These are phyloP conservation scores for Kalmanozyma brasiliensis DNA, from an alignment of 1,284 basidiomycete species.

Conservation along the genomic window DNA sequence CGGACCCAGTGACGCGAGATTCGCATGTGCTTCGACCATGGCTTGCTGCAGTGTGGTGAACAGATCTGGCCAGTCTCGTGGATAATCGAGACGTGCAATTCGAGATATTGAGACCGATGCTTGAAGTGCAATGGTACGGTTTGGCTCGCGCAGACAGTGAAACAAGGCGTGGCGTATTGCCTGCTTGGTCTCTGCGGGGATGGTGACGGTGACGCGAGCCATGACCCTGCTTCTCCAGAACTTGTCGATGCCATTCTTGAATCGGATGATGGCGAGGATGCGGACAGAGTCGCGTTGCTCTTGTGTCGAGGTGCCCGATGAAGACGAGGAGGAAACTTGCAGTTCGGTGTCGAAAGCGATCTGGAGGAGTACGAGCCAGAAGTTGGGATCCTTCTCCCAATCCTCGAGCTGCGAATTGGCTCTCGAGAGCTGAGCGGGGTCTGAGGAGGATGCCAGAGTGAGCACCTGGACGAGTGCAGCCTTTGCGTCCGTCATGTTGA, in stretches of 20 bases:
- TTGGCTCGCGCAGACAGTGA: constrained; percentile 56
- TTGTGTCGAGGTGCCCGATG: constrained; percentile 10
- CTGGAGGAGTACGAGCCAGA: constrained; percentile 58
- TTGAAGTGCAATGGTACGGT: constrained; percentile 60
- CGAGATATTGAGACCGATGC: constrained; percentile 59
- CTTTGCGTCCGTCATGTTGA: constrained; percentile 31
- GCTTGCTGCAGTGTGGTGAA: constrained; percentile 54
- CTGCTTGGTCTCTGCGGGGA: constrained; percentile 55
- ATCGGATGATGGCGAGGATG: constrained; percentile 63
- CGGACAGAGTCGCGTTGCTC: constrained; percentile 41
- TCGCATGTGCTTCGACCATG: constrained; percentile 54
- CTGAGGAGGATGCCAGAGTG: constrained; percentile 35
- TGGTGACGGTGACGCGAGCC: constrained; percentile 53
- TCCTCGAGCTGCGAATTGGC: constrained; percentile 51
- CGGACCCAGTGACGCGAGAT: constrained; percentile 28
- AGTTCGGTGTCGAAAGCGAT: constrained; percentile 54
- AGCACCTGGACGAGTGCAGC: constrained; percentile 43
- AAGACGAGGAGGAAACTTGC: constrained; percentile 8
- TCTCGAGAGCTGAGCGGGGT: constrained; percentile 26
- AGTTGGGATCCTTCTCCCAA: constrained; percentile 55
- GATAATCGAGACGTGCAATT: constrained; percentile 64
- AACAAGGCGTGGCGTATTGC: constrained; percentile 54
- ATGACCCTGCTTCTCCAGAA: constrained; percentile 63
- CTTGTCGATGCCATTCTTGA: constrained; percentile 67
- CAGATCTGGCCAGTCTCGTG: constrained; percentile 62